Conservation (phyloP, 2,329 filamentous ascomycete genomes). For the Amesomyces nigricolor region DNA sequence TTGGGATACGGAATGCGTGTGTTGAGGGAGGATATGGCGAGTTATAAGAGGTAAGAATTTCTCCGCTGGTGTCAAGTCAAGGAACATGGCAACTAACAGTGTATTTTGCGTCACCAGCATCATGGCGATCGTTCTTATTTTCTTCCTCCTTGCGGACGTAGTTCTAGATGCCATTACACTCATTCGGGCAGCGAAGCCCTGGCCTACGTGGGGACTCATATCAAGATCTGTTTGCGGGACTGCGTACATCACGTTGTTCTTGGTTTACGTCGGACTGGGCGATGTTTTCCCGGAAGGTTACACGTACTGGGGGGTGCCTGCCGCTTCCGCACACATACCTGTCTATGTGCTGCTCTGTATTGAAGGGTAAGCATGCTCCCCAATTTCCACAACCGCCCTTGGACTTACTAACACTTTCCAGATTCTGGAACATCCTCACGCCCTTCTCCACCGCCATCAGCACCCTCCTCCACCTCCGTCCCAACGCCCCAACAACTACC, state of each 20-base stretch:
- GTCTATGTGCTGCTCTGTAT: constrained; percentile 36
- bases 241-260: constrained; percentile 33
- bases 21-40: constrained; percentile 1
- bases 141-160: constrained; percentile 32
- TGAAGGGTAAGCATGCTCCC: constrained; percentile 23
- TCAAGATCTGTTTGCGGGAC: constrained; percentile 31
- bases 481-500: not conserved
- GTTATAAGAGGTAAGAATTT: constrained; percentile 13
- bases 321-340: constrained; percentile 28
- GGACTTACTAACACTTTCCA: not conserved
- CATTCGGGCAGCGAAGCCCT: constrained; percentile 28
- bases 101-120: constrained; percentile 19
- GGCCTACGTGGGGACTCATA: constrained; percentile 31
- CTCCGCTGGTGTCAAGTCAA: no score
- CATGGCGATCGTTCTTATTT: constrained; percentile 30
- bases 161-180: constrained; percentile 35
- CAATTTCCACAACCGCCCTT: not conserved
- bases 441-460: no score
- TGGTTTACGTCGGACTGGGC: constrained; percentile 33
- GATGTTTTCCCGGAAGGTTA: constrained; percentile 35
- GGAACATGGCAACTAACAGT: not conserved
- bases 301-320: constrained; percentile 34
- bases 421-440: constrained; percentile 20
- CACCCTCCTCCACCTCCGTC: no score
- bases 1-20: constrained; percentile 15